A percentile compares a stretch with the other conserved stretches of the same genome.
These are phyloP conservation scores for Lolium perenne DNA, from an alignment of 176 grass and related monocot species.

Conservation along the genomic window DNA sequence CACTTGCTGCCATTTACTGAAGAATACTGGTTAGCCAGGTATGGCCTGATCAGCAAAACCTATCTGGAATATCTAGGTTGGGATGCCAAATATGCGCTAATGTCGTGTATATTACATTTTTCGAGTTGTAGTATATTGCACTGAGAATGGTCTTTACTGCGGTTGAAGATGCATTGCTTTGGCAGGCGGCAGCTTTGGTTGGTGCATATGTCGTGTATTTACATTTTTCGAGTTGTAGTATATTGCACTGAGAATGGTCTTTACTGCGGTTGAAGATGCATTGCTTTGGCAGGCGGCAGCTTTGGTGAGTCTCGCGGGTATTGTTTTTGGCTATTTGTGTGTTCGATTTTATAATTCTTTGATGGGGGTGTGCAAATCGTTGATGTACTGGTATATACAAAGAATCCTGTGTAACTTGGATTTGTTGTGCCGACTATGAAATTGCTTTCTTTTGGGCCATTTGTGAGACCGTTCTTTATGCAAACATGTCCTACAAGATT, in stretches of 20 bases:
- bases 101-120: background rate
- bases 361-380: constrained; percentile 11
- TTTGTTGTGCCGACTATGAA: background rate
- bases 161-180: constrained; percentile 31
- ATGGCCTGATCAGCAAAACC: constrained; percentile 26
- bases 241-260: constrained; percentile 11
- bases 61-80: constrained; percentile 13
- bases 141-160: background rate
- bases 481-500: too few relatives aligned
- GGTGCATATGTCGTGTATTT: background rate
- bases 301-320: constrained; percentile 14
- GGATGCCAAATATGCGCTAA: background rate
- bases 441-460: background rate
- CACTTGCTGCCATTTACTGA: background rate
- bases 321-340: constrained; percentile 47
- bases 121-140: constrained; percentile 17
- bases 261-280: constrained; percentile 26
- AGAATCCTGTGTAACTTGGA: background rate
- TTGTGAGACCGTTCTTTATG: background rate
- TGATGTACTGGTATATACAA: constrained; percentile 44
- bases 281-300: background rate
- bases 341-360: constrained; percentile 39
- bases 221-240: constrained; percentile 11
- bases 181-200: background rate
- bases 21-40: constrained; percentile 5